phyloP scores from a whole-genome alignment of 768 basidiomycete species.

The Mycena filopes region DNA sequence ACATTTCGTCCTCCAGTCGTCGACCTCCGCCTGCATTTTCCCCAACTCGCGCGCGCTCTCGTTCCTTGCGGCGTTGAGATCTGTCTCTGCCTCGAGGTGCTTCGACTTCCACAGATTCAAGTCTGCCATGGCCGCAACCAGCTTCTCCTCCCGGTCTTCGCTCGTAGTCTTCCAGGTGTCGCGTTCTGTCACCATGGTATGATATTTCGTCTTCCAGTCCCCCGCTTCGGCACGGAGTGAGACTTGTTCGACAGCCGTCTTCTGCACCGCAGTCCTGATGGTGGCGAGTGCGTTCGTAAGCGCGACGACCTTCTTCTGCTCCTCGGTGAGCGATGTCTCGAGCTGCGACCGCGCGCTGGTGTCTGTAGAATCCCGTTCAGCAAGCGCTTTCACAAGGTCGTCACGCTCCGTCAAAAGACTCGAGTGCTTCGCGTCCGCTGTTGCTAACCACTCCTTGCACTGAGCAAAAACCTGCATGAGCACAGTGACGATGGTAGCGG shows the following conservation, averaged over 20 bases:
- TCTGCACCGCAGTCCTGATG: not conserved
- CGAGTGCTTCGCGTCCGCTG: not conserved
- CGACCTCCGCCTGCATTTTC: not conserved
- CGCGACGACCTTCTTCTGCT: not conserved
- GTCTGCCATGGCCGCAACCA: not conserved
- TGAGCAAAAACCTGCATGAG: slow-evolving; percentile 11
- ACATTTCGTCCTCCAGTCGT: slow-evolving; percentile 2
- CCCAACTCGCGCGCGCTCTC: not conserved
- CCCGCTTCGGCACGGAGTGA: not conserved
- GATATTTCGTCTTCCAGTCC: slow-evolving; percentile 1
- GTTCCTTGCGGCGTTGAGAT: slow-evolving; percentile 4
- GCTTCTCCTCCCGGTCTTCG: not conserved
- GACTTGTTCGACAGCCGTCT: not conserved
- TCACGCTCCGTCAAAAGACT: not conserved
- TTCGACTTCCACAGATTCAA: slow-evolving; percentile 15
- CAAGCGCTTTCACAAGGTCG: not conserved
- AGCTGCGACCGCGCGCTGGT: not conserved
- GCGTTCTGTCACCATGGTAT: not conserved
- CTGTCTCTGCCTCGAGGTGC: not conserved
- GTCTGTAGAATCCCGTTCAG: not conserved
- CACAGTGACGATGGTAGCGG: slow-evolving; percentile 14
- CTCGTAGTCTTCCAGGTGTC: slow-evolving; percentile 6
- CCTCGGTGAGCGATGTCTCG: not conserved
- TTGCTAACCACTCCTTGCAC: not conserved
- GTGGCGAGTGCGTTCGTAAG: not conserved